These are phyloP conservation scores for Dissophora globulifera DNA, from an alignment of 192 early-diverging fungal species.

Conservation along the genomic window DNA sequence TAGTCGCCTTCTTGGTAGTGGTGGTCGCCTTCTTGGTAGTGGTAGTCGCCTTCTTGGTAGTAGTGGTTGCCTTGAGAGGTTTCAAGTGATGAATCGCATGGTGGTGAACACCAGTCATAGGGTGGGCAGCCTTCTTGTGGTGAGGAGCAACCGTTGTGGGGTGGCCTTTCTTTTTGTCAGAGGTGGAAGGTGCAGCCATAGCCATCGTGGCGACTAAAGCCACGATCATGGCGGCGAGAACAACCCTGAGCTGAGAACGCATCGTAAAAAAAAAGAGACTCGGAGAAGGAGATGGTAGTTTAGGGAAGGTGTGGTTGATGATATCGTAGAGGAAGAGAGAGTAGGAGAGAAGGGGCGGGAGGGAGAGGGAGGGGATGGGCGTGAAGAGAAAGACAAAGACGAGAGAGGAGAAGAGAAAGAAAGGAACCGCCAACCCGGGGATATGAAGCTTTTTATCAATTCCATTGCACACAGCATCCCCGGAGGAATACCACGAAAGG, in stretches of 20 bases:
- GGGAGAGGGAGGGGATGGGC: too few species aligned
- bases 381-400: background rate
- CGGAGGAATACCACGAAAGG: too few species aligned
- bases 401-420: too few species aligned
- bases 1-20: background rate
- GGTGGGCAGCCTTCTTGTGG: too few species aligned
- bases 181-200: slow-evolving; percentile 12
- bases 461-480: too few species aligned
- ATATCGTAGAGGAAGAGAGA: background rate
- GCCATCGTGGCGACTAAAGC: slow-evolving; percentile 34
- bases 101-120: too few species aligned
- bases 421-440: too few species aligned
- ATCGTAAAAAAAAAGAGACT: background rate
- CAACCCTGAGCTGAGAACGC: slow-evolving; percentile 23
- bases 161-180: background rate
- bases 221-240: slow-evolving; percentile 25
- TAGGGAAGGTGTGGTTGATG: background rate
- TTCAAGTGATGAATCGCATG: too few species aligned
- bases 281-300: background rate
- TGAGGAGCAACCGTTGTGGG: background rate
- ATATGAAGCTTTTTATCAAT: too few species aligned
- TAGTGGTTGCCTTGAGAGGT: background rate
- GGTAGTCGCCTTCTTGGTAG: too few species aligned
- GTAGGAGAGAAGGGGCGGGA: background rate
- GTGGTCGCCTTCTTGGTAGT: background rate